Conservation (phyloP, 2,329 filamentous ascomycete species). For the Chaetomiaceae sp. region DNA sequence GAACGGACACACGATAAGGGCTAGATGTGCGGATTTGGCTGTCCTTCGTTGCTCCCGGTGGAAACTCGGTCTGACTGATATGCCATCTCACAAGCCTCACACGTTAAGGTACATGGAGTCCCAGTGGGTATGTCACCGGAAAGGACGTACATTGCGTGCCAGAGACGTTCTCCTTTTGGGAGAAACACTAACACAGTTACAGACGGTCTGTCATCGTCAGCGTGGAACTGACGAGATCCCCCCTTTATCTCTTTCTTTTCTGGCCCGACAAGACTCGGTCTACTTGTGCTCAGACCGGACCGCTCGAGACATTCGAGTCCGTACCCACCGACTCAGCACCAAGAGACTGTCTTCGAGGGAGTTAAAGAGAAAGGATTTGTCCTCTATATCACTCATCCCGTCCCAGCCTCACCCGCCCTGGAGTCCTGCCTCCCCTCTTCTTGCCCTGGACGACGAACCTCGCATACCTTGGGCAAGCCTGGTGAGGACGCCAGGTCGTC, state of each 20-base stretch:
- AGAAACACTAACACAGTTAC: neutral
- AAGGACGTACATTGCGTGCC: neutral
- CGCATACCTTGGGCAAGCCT: neutral
- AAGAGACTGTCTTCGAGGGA: neutral
- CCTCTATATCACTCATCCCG: slow-evolving; percentile 23
- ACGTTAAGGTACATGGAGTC: neutral
- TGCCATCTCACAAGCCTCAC: neutral
- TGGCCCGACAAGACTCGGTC: no score
- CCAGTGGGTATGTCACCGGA: neutral
- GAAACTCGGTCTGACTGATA: neutral
- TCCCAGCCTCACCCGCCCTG: slow-evolving; percentile 3
- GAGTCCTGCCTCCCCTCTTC: neutral
- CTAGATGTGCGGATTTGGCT: neutral
- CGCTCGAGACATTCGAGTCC: neutral
- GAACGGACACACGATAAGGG: neutral
- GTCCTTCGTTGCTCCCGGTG: neutral
- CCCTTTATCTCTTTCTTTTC: neutral
- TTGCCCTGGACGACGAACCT: neutral
- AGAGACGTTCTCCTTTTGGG: no score
- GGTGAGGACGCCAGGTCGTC: neutral
- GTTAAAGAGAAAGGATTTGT: neutral
- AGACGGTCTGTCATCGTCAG: neutral
- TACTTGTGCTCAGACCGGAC: no score
- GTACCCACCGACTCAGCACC: neutral
- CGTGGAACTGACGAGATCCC: neutral